Evolutionary conservation across 2,329 filamentous ascomycete species (phyloP).

Genomic region (Rutstroemia sp.): DNA sequence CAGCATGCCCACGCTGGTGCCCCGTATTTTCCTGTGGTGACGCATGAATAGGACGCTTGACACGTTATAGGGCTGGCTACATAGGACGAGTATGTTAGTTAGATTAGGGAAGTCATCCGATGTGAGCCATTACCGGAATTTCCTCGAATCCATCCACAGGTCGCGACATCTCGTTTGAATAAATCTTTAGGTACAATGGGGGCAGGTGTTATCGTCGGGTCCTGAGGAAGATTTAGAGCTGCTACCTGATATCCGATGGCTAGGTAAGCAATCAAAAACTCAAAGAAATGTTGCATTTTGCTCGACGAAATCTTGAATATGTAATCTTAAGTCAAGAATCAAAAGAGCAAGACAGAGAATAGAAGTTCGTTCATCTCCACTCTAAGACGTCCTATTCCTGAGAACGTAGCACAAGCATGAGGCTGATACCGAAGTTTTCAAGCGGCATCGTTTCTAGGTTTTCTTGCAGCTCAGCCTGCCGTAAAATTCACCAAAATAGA

Average conservation of each 20-base stretch:
- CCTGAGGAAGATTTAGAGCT: neutral
- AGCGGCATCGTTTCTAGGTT: too few relatives aligned
- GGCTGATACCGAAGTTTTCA: too few relatives aligned
- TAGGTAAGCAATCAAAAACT: neutral
- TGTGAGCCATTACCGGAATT: neutral
- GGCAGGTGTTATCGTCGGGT: neutral
- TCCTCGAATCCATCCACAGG: neutral
- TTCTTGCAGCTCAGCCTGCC: too few relatives aligned
- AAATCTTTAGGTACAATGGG: neutral
- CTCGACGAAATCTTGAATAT: neutral
- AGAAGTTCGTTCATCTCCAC: too few relatives aligned
- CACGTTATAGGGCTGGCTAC: neutral
- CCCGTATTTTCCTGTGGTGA: too few relatives aligned
- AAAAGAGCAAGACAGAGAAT: too few relatives aligned
- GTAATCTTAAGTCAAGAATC: neutral
- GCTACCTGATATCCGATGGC: neutral
- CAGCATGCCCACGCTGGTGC: neutral
- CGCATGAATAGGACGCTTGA: neutral
- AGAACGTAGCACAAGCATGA: too few relatives aligned
- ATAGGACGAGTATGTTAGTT: neutral
- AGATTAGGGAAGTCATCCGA: neutral
- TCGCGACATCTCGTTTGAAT: neutral
- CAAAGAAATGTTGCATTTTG: neutral
- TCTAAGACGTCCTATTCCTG: too few relatives aligned
- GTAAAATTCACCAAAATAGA: too few relatives aligned